Percentiles rank a stretch among this genome's conserved stretches.
These are phyloP conservation scores for Hura crepitans DNA, from an alignment of 441 rosid genomes.

Conservation along the genomic window DNA sequence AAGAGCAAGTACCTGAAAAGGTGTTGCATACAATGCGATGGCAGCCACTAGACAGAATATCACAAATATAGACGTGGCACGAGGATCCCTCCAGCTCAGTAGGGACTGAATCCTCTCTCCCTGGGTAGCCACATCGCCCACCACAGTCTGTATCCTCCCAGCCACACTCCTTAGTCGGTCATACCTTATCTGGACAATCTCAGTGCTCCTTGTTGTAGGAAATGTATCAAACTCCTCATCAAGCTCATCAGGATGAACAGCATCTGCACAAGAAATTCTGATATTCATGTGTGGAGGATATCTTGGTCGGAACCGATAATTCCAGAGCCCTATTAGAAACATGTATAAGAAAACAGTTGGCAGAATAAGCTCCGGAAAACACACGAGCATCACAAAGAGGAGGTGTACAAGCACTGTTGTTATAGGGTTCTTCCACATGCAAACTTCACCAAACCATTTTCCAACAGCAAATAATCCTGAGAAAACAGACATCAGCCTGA, in stretches of 20 bases:
- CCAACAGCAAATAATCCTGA: conserved; percentile 51
- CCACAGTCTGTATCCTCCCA: conserved; percentile 73
- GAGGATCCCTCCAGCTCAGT: conserved; percentile 88
- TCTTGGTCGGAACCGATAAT: conserved; percentile 58
- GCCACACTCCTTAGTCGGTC: conserved; percentile 82
- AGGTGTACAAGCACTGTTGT: conserved; percentile 56
- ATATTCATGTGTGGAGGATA: conserved; percentile 88
- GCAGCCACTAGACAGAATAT: conserved; percentile 58
- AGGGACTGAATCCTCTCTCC: conserved; percentile 78
- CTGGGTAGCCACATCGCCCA: conserved; percentile 88
- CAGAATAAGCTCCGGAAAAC: conserved; percentile 71
- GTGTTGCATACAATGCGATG: conserved; percentile 55
- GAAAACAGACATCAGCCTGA: conserved; percentile 64
- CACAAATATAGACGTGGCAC: conserved; percentile 70
- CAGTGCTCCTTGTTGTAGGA: conserved; percentile 48
- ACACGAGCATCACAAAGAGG: conserved; percentile 57
- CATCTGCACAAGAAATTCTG: conserved; percentile 64
- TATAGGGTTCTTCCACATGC: conserved; percentile 74
- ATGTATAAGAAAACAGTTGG: conserved; percentile 69
- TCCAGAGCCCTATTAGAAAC: conserved; percentile 78
- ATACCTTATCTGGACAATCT: conserved; percentile 57
- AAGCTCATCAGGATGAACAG: conserved; percentile 69
- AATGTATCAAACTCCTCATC: conserved; percentile 85
- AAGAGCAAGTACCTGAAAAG: conserved; percentile 65
- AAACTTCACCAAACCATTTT: conserved; percentile 75